Conservation (phyloP, 805 yeast genomes). For the Ogataea methanolica region DNA sequence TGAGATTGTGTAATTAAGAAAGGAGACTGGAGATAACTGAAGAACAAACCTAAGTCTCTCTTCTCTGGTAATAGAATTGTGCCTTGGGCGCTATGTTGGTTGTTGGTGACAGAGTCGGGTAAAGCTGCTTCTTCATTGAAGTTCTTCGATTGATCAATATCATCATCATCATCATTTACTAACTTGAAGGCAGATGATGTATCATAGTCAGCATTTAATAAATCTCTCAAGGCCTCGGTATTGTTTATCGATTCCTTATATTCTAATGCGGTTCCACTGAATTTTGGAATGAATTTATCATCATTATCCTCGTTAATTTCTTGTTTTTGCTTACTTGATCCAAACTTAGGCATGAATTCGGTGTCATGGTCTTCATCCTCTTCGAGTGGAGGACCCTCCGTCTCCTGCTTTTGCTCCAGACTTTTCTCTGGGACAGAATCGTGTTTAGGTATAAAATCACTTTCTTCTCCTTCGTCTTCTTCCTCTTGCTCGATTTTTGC, state of each 20-base stretch:
- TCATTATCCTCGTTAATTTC: constrained; percentile 26
- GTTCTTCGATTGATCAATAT: constrained; percentile 35
- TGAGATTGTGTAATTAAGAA: constrained; percentile 84
- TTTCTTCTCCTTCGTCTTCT: constrained; percentile 8
- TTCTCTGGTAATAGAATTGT: constrained; percentile 5
- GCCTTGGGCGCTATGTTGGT: constrained; percentile 12
- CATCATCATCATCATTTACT: constrained; percentile 43
- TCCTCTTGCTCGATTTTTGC: background rate
- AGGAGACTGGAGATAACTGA: constrained; percentile 81
- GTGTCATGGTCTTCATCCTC: no score
- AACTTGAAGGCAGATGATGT: constrained; percentile 34
- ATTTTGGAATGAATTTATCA: constrained; percentile 53
- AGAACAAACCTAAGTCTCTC: constrained; percentile 57
- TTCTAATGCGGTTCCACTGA: constrained; percentile 30
- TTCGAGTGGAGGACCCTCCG: no score
- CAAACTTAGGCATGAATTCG: constrained; percentile 1
- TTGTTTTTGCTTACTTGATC: constrained; percentile 4
- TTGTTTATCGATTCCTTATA: constrained; percentile 32
- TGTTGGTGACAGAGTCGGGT: background rate
- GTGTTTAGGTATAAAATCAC: constrained; percentile 3
- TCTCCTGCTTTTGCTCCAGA: no score
- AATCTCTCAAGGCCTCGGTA: constrained; percentile 59
- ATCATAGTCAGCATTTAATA: constrained; percentile 44
- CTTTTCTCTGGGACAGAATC: no score
- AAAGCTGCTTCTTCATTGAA: constrained; percentile 13